Conservation (phyloP, 2,329 filamentous ascomycete genomes). For the Calycina marina region DNA sequence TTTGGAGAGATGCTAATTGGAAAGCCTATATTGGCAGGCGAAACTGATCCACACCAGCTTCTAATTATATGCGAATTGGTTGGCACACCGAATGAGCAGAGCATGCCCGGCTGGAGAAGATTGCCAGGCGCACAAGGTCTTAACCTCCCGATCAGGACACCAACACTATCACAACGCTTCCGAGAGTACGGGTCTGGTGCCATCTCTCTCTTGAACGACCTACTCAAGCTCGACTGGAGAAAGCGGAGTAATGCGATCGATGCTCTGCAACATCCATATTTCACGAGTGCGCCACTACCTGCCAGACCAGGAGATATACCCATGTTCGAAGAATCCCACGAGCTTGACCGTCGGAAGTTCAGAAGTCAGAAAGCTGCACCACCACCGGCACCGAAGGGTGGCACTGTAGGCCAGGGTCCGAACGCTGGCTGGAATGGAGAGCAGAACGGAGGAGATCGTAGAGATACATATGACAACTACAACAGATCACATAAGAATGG, state of each 20-base stretch:
- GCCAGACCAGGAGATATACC: conserved; percentile 79
- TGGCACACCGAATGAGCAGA: conserved; percentile 76
- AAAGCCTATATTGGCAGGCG: conserved; percentile 83
- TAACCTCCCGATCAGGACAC: conserved; percentile 41
- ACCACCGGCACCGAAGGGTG: conserved; percentile 82
- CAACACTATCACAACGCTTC: conserved; percentile 62
- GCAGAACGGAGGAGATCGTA: conserved; percentile 10
- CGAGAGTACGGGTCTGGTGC: conserved; percentile 59
- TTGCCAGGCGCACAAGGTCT: conserved; percentile 71
- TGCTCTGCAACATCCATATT: conserved; percentile 84
- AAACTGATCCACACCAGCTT: conserved; percentile 77
- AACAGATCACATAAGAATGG: conserved; percentile 17
- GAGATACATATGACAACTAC: conserved; percentile 14
- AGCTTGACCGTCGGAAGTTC: conserved; percentile 85
- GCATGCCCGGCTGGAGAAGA: conserved; percentile 79
- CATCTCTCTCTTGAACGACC: conserved; percentile 64
- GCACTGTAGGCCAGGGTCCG: conserved; percentile 63
- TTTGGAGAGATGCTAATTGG: conserved; percentile 96
- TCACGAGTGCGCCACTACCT: conserved; percentile 64
- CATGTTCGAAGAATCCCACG: conserved; percentile 84
- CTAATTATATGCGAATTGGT: conserved; percentile 90
- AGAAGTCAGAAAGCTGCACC: conserved; percentile 72
- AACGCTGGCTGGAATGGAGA: conserved; percentile 25
- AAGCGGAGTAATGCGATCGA: conserved; percentile 86
- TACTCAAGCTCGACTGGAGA: conserved; percentile 80